Evolutionary conservation across 495 filamentous ascomycete species (phyloP), one percentile per base, ranked within the genome.

Genomic region (Hypomontagnella monticulosa): DNA sequence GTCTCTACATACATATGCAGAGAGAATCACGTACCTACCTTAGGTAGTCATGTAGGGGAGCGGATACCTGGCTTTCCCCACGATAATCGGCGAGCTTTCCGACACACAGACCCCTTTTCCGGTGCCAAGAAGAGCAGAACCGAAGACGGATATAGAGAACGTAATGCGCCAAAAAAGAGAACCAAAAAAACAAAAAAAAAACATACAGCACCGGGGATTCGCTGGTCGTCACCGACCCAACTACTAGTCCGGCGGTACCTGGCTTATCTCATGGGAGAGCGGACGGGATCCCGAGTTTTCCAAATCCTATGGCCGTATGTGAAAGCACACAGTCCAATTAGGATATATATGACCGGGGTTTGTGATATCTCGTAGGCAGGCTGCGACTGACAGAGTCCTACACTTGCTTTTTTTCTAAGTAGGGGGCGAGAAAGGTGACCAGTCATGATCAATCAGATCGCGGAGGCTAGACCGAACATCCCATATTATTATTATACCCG

Each of bases 161-260:
- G 38, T 16, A 52, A 6, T 16, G n/a, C 8, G 8, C 4, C 20
- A 8, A 50, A 15, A 38, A 12, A 10, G 36, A 38, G 9, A 14
- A 41, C 4, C 19, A 50, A 50, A 10, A 38, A 48, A 57, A 27
- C 15, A 58, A 37, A 58, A 37, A 60, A 36, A 40, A 68, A 73
- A 76, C 73, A 73, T 78, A 78, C 77, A 74, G 76, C 77, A 80
- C 73, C 67, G 49, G 68, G 77, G 62, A 74, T 79, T 80, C 74
- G 66, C 75, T 71, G 73, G 70, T 81, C 69, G 73, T 80, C 79
- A 80, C 75, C 79, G 71, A 80, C 77, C 73, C 72, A 73, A 79
- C 70, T 79, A 78, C 78, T 80, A 70, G 64, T 78, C 75, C 57
- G 64, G 59, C 71, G 53, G 66, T 74, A 66, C 61, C 57, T 67